Base-by-base conservation (phyloP, 495 filamentous ascomycete genomes). In the Tuber melanosporum region DNA sequence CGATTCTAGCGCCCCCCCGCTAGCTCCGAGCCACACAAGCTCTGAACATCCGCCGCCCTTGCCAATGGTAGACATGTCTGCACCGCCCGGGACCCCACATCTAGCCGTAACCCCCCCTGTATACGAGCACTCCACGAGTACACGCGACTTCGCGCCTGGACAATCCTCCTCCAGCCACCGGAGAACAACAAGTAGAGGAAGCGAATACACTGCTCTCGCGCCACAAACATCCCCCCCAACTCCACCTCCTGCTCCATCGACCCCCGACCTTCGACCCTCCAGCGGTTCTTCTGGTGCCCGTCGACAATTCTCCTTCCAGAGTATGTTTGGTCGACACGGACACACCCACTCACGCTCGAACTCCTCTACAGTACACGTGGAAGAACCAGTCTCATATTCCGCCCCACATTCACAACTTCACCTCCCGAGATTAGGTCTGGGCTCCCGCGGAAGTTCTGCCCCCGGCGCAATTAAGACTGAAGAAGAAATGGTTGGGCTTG, bases 261-360 rank as follows among this genome's bases (percentile, higher is more conserved):
- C 26, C 87, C 89, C 45, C 87, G 90, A 52, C 86, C 87, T 69
- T 8, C 79, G 82, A 6, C 82, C 81, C 9, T 82, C 81, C 26
- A 82, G 77, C 26, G 76, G 43, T 57, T 72, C 74, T 83, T 83
- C 41, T 74, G 87, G 84, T 70, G 86, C 87, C n/a, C 85, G 84
- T 80, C 90, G 95, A 49, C 94, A 98, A 83, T 98, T 98, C 86
- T 94, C 91, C 43, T 98, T 98, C 87, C 91, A 94, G 71, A 79
- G 42, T 36, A 78, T 80, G 17, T 80, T 80, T 73, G 66, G 71
- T 0, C 74, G 78, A 5, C 78, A 80, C 47, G 73, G 71, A 19
- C 78, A 78, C 42, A 66, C 73, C 3, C 77, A 74, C 47, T 80
- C 78, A 10, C 78, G 77, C 5, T 77, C 79, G 32, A 80, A 72